Base-by-base conservation (phyloP, 805 yeast species). In the Yueomyces sinensis region DNA sequence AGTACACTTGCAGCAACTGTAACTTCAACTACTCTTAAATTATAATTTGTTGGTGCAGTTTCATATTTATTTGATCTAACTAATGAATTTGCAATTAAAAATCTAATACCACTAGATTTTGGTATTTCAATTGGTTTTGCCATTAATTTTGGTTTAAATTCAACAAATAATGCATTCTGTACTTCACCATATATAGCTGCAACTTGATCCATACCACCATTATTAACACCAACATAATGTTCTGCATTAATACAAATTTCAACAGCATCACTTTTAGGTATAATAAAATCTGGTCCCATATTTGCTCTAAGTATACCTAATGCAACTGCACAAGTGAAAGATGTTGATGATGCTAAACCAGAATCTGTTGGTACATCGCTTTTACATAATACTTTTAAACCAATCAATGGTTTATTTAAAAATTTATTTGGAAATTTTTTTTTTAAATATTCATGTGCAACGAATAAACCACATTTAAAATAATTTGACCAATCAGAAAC, bases 121-220 rank as follows among this genome's bases (percentile, higher is more conserved):
- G 81, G 81, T 47, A 77, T 67, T 29, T 59, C 53, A 49, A 74
- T 63, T 13, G 81, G 70, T 23, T 65, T 58, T 2, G 74, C 82
- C 25, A 50, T 57, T 32, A 79, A 59, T 40, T 61, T 51, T 2
- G 87, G 86, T 40, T 66, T 63, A 57, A 77, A 78, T 42, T 69
- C 70, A 15, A 78, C 72, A 42, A 68, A 65, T 36, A 77, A 54
- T 2, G 77, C 78, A 41, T 77, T 71, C 38, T 63, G 65, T 29
- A 54, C 58, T 45, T 68, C 72, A 16, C 86, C 84, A 42, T 68
- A 76, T 17, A 79, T 65, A 0, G 80, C 71, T 3, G 84, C 86
- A 32, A 78, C 68, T 56, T 78, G 86, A 50, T 78, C 86, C 80
- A 78, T 71, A 28, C 86, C 84, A n/a, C 86, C 87, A 25, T 77